Base-by-base conservation (phyloP, 345 rosid genomes). In the Citrus trifoliata region DNA sequence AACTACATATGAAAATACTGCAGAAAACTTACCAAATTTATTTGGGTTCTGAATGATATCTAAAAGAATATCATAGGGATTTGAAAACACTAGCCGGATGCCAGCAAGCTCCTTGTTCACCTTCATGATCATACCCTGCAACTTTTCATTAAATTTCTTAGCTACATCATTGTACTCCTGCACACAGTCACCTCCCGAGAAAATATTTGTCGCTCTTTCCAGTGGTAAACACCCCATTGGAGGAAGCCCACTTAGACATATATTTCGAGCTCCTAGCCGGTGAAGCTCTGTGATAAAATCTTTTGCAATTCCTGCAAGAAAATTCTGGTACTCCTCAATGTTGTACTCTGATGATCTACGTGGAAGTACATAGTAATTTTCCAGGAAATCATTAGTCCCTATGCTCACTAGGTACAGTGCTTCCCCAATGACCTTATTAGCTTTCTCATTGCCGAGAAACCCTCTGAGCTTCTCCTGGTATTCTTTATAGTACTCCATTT, bases 151-250 rank as follows among this genome's bases (percentile, higher is more conserved):
- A 85, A 89, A 95, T 16, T 88, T 87, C 82, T 67, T 69, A 48
- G 98, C 93, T 55, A 87, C 97, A 37, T 64, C 68, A 69, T 95
- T 91, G 75, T 90, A 90, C 82, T 95, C 87, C 78, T 87, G 84
- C 0, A 80, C 67, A 24, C 98, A 94, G 10, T 68, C 79, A 76
- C 90, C 83, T 35, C 86, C 85, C 4, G 61, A 78, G 28, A 85
- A 76, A 30, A 91, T 33, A 69, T 88, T 88, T n/a, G 89, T 87
- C 12, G 96, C 82, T 86, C 97, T 87, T 82, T 95, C 96, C 73
- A 94, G 58, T 4, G 97, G 97, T 74, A 94, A 82, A 82, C 98
- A 94, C 67, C 98, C 97, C 88, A 94, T 87, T 6, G 97, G 98
- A 76, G 92, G 86, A 74, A 94, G 86, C 51, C 97, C 96, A 0